Conservation (phyloP, 2,329 filamentous ascomycete species). For the Phialemonium atrogriseum region DNA sequence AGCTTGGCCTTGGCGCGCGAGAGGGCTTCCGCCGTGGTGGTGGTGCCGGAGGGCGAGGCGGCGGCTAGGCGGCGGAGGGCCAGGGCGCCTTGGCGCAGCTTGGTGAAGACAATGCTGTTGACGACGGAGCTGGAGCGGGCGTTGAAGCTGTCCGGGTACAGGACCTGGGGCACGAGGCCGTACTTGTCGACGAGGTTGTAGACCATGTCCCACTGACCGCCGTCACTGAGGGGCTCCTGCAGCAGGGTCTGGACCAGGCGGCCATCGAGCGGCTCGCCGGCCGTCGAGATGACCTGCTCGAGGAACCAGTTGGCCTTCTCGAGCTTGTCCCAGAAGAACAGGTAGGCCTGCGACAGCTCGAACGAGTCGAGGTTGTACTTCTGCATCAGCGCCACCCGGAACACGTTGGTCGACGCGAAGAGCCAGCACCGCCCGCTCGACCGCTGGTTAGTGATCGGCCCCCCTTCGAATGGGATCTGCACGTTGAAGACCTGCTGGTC, state of each 20-base stretch:
- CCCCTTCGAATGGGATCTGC: slow-evolving; percentile 72
- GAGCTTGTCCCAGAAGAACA: slow-evolving; percentile 92
- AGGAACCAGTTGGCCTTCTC: slow-evolving; percentile 89
- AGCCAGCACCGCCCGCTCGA: slow-evolving; percentile 83
- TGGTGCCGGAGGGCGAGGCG: no score
- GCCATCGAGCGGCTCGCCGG: slow-evolving; percentile 60
- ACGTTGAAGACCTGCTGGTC: slow-evolving; percentile 80
- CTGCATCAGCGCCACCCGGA: slow-evolving; percentile 82
- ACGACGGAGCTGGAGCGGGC: slow-evolving; percentile 62
- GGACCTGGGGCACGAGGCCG: slow-evolving; percentile 70
- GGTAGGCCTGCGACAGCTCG: slow-evolving; percentile 78
- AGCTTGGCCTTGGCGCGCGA: slow-evolving; percentile 59
- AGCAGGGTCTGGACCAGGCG: slow-evolving; percentile 66
- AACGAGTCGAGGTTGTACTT: slow-evolving; percentile 70
- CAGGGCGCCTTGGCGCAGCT: slow-evolving; percentile 80
- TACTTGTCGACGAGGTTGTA: slow-evolving; percentile 81
- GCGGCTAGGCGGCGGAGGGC: slow-evolving; percentile 51
- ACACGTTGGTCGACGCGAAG: slow-evolving; percentile 86
- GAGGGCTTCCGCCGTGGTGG: slow-evolving; percentile 26
- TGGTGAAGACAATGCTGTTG: slow-evolving; percentile 69
- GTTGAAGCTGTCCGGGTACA: slow-evolving; percentile 80
- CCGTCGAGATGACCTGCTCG: slow-evolving; percentile 72
- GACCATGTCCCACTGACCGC: slow-evolving; percentile 90
- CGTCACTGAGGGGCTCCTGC: slow-evolving; percentile 62
- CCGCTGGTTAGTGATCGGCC: slow-evolving; percentile 77